These are phyloP conservation scores for Trifolium subterraneum DNA, from an alignment of 306 rosid species.

Conservation along the genomic window DNA sequence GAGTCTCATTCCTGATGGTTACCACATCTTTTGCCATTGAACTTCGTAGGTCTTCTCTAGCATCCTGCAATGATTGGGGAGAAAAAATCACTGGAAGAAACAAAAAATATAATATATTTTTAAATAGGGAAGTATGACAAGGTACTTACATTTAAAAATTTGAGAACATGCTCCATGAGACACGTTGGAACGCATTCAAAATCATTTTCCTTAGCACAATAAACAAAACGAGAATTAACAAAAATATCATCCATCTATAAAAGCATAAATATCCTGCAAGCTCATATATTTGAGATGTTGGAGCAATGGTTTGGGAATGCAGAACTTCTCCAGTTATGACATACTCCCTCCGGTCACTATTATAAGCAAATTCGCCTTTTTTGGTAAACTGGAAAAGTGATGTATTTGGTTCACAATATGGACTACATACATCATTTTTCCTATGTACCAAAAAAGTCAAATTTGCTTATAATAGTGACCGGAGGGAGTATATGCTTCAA, in stretches of 20 bases:
- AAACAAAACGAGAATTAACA: slow-evolving; percentile 43
- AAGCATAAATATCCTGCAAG: slow-evolving; percentile 28
- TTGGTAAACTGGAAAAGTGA: too few relatives aligned
- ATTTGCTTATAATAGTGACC: too few relatives aligned
- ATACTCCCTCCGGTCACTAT: too few relatives aligned
- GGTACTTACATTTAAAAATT: slow-evolving; percentile 79
- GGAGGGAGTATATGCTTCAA: too few relatives aligned
- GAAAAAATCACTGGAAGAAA: slow-evolving; percentile 33
- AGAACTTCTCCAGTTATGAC: slow-evolving; percentile 9
- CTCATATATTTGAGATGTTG: slow-evolving; percentile 11
- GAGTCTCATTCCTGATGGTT: slow-evolving; percentile 79
- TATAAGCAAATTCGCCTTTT: too few relatives aligned
- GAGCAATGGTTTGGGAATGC: slow-evolving; percentile 25
- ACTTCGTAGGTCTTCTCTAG: slow-evolving; percentile 80
- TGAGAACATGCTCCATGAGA: slow-evolving; percentile 83
- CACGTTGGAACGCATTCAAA: slow-evolving; percentile 92
- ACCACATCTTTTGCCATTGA: slow-evolving; percentile 87
- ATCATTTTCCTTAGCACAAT: slow-evolving; percentile 65
- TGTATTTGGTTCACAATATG: too few relatives aligned
- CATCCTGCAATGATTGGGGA: slow-evolving; percentile 57
- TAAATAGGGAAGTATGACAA: slow-evolving; percentile 28
- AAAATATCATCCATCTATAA: slow-evolving; percentile 31
- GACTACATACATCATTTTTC: too few relatives aligned
- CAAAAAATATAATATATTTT: slow-evolving; percentile 27
- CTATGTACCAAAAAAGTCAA: too few relatives aligned